Evolutionary conservation across 2,329 filamentous ascomycete genomes (phyloP).

Genomic region (Botrytis pseudocinerea): DNA sequence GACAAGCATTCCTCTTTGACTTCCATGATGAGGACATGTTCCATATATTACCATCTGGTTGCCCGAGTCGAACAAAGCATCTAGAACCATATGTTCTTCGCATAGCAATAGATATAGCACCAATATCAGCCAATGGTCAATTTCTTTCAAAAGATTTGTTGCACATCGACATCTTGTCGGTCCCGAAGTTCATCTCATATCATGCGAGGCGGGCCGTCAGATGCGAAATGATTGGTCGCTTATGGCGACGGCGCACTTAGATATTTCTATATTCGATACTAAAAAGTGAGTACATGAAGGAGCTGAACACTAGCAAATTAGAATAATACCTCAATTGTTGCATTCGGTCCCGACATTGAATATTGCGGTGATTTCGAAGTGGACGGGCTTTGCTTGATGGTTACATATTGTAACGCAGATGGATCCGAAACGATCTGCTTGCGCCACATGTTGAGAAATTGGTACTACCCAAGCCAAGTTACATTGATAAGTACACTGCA

Average conservation of each 20-base stretch:
- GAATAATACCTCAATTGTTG: background rate
- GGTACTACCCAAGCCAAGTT: background rate
- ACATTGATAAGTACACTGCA: background rate
- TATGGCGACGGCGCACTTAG: background rate
- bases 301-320: constrained; percentile 6
- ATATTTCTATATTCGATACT: background rate
- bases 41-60: background rate
- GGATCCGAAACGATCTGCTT: background rate
- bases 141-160: constrained; percentile 1
- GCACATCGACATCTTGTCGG: constrained; percentile 18
- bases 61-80: background rate
- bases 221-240: constrained; percentile 12
- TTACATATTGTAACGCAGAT: background rate
- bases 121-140: background rate
- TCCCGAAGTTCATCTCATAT: constrained; percentile 2
- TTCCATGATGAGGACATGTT: background rate
- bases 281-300: background rate
- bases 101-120: background rate
- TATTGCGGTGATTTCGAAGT: background rate
- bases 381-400: background rate
- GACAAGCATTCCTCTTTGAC: background rate
- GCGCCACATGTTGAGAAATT: background rate
- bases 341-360: background rate
- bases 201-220: background rate
- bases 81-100: background rate